phyloP scores from a whole-genome alignment of 2,329 filamentous ascomycete species.

The Raffaelea arxii region DNA sequence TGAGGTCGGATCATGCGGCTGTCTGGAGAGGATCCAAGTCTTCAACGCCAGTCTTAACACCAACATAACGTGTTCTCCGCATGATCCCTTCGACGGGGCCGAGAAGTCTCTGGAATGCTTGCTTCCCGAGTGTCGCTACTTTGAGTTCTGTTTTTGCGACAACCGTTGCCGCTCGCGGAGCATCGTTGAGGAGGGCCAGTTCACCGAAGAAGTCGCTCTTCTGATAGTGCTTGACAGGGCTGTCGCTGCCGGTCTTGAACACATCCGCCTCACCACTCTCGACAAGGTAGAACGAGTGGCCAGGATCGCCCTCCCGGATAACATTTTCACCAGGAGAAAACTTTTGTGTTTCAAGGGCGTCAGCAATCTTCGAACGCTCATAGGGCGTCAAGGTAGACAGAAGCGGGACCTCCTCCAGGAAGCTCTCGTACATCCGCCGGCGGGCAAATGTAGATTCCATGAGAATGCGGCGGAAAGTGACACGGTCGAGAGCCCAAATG shows the following conservation, averaged over 20 bases:
- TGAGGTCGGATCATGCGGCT: slow-evolving; percentile 4
- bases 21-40: slow-evolving; percentile 56
- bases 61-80: slow-evolving; percentile 62
- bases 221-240: slow-evolving; percentile 68
- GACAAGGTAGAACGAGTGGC: slow-evolving; percentile 83
- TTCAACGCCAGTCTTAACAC: slow-evolving; percentile 52
- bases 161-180: slow-evolving; percentile 83
- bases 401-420: slow-evolving; percentile 87
- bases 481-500: slow-evolving; percentile 87
- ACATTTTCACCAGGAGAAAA: slow-evolving; percentile 71
- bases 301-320: slow-evolving; percentile 84
- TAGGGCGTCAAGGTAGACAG: slow-evolving; percentile 77
- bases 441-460: slow-evolving; percentile 98
- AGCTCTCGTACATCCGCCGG: slow-evolving; percentile 92
- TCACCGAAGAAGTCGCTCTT: slow-evolving; percentile 98
- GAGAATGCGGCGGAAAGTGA: slow-evolving; percentile 94
- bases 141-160: slow-evolving; percentile 80
- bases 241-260: slow-evolving; percentile 63
- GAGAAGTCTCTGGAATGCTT: slow-evolving; percentile 85
- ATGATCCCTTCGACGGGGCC: slow-evolving; percentile 93
- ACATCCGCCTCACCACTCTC: slow-evolving; percentile 82
- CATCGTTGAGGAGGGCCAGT: slow-evolving; percentile 84
- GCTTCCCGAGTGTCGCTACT: slow-evolving; percentile 84
- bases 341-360: slow-evolving; percentile 86
- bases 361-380: slow-evolving; percentile 94